A percentile compares a stretch with the other conserved stretches of the same genome.
Evolutionary conservation across 345 rosid species (phyloP).

Genomic region (Clarkia xantiana): DNA sequence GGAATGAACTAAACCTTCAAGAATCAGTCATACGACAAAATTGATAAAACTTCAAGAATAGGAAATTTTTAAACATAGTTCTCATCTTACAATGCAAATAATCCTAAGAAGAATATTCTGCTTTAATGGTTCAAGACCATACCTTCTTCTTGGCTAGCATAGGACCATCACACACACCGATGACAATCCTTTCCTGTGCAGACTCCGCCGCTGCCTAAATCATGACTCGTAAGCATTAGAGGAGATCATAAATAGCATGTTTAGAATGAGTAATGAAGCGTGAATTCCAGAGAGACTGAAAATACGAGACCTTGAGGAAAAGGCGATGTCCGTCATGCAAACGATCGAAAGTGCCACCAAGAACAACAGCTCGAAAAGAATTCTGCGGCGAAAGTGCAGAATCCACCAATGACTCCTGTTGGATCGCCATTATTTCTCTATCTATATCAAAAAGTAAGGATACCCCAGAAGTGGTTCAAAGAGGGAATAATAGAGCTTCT

Average conservation of each 20-base stretch:
- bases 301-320: conserved; percentile 48
- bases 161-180: conserved; percentile 83
- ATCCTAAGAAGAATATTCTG: neutral
- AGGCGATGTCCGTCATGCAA: conserved; percentile 83
- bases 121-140: neutral
- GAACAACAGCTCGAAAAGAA: conserved; percentile 51
- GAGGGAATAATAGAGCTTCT: no score
- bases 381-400: conserved; percentile 29
- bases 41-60: no score
- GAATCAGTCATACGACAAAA: no score
- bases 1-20: no score
- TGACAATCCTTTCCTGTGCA: conserved; percentile 49
- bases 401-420: conserved; percentile 2
- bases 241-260: no score
- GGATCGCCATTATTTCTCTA: neutral
- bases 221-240: neutral
- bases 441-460: neutral
- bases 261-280: no score
- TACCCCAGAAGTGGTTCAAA: no score
- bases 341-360: conserved; percentile 90
- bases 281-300: neutral
- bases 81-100: no score
- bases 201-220: conserved; percentile 48
- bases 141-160: conserved; percentile 69
- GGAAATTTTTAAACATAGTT: no score